Evolutionary conservation across 1,139 yeast species (phyloP).

Genomic region (Lodderomyces orthopsilosis): DNA sequence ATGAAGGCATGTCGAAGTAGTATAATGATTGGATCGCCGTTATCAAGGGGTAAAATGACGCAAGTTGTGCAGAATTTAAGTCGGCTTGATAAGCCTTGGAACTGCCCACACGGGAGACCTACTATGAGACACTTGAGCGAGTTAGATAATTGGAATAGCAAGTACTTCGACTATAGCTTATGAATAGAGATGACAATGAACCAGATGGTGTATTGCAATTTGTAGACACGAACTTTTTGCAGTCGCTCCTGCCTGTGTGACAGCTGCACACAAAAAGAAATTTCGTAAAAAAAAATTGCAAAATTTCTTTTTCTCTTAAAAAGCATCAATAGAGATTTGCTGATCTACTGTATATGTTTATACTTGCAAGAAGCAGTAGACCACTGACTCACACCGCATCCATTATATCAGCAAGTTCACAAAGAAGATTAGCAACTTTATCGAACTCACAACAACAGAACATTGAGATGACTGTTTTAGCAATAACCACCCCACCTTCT

Average conservation of each 20-base stretch:
- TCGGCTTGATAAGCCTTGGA: conserved; percentile 89
- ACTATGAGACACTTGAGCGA: conserved; percentile 88
- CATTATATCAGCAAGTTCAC: neutral
- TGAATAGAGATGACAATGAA: neutral
- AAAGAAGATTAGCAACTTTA: neutral
- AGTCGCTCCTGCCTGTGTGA: too few species aligned
- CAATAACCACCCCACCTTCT: neutral
- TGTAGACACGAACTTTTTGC: too few species aligned
- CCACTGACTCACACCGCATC: neutral
- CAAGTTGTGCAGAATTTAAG: conserved; percentile 67
- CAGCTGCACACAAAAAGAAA: neutral
- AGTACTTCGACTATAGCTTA: conserved; percentile 12
- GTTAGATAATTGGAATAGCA: conserved; percentile 21
- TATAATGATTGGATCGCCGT: conserved; percentile 86
- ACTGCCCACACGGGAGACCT: conserved; percentile 98
- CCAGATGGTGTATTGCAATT: too few species aligned
- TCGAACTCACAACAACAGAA: neutral
- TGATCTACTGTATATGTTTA: neutral
- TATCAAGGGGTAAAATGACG: conserved; percentile 59
- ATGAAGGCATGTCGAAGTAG: conserved; percentile 93
- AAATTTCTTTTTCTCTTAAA: neutral
- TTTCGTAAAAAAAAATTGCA: neutral
- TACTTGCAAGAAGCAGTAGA: neutral
- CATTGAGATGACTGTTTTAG: neutral
- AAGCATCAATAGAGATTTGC: neutral